Evolutionary conservation across 257 asterid species (phyloP).

Genomic region (Orobanche coerulescens): DNA sequence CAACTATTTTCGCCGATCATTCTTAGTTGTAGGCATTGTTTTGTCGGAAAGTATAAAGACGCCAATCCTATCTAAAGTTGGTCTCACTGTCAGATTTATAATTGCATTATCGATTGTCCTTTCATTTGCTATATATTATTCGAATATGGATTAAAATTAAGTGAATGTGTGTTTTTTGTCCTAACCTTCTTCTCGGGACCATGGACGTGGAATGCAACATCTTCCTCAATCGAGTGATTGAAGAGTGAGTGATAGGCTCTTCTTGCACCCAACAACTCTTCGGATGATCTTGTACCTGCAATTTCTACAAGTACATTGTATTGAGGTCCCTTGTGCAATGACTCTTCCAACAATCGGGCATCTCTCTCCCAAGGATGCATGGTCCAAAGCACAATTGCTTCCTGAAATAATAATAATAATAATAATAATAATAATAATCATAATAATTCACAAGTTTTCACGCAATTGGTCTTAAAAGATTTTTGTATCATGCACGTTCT

Average conservation of each 20-base stretch:
- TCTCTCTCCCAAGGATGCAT: conserved; percentile 99
- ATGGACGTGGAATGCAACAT: conserved; percentile 46
- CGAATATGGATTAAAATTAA: neutral
- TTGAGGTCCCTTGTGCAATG: conserved; percentile 39
- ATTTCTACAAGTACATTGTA: conserved; percentile 44
- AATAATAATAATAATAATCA: neutral
- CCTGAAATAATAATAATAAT: conserved; percentile 28
- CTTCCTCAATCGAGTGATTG: conserved; percentile 72
- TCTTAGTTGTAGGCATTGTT: too few species aligned
- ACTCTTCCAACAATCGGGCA: conserved; percentile 55
- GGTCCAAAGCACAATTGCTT: conserved; percentile 69
- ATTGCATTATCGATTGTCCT: neutral
- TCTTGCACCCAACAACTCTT: conserved; percentile 71
- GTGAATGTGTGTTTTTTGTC: neutral
- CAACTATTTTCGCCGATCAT: too few species aligned
- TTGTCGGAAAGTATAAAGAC: too few species aligned
- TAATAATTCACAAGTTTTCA: neutral
- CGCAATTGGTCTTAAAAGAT: neutral
- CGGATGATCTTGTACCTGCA: conserved; percentile 64
- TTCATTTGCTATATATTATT: neutral
- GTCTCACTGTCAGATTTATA: too few species aligned
- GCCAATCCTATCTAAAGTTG: too few species aligned
- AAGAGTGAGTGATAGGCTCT: conserved; percentile 83
- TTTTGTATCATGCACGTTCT: neutral
- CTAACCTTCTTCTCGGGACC: conserved; percentile 42